Conservation (phyloP, 2,329 filamentous ascomycete genomes). For the Metarhizium album region DNA sequence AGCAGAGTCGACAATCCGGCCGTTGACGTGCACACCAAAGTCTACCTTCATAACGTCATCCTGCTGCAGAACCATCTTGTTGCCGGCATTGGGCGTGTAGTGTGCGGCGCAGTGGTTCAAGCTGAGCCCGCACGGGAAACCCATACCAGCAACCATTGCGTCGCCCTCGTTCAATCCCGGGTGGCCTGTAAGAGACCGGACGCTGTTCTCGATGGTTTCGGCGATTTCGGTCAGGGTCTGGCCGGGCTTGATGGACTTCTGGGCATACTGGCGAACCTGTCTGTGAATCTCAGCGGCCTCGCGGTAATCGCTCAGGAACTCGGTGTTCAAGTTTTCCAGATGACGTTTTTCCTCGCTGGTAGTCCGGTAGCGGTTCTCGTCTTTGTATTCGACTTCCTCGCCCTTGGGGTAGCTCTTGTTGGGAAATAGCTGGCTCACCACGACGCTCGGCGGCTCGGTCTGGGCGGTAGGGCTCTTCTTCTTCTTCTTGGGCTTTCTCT, state of each 20-base stretch:
- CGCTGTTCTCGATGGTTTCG: constrained; percentile 76
- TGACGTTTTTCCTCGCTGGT: constrained; percentile 77
- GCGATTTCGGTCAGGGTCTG: constrained; percentile 73
- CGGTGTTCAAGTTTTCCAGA: constrained; percentile 69
- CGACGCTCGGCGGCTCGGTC: constrained; percentile 61
- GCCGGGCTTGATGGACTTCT: constrained; percentile 71
- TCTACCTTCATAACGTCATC: constrained; percentile 77
- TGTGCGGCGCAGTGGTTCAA: constrained; percentile 80
- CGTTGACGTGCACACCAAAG: constrained; percentile 72
- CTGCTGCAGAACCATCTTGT: constrained; percentile 61
- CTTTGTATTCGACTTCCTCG: constrained; percentile 65
- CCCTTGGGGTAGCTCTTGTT: constrained; percentile 63
- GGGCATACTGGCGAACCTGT: constrained; percentile 74
- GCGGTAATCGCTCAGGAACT: constrained; percentile 72
- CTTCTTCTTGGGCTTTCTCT: constrained; percentile 79
- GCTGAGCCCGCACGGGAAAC: constrained; percentile 75
- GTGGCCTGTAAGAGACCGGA: constrained; percentile 67
- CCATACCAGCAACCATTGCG: constrained; percentile 68
- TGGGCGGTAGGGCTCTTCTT: constrained; percentile 68
- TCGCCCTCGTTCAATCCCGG: constrained; percentile 69
- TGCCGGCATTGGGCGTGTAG: constrained; percentile 79
- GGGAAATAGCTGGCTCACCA: constrained; percentile 62
- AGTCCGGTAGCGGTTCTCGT: constrained; percentile 68
- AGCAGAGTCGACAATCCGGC: constrained; percentile 70
- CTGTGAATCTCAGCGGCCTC: constrained; percentile 83